Base-by-base conservation (phyloP, 148 eudicot genomes). In the Rhododendron kiyosumense region DNA sequence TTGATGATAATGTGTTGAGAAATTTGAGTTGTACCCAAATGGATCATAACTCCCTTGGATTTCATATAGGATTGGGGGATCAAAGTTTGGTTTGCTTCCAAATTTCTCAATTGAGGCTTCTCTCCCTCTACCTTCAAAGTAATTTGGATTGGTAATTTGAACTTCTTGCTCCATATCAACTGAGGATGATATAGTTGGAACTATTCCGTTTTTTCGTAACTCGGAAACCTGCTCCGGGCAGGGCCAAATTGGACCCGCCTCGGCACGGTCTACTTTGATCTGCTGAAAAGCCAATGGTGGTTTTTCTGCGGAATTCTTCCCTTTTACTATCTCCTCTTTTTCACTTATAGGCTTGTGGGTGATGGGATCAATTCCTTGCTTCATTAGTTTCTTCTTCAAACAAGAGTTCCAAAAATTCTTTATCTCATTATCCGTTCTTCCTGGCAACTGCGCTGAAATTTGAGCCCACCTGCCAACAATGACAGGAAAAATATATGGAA, bases 371-470 rank as follows among this genome's bases (percentile, higher is more conserved):
- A 93, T 94, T 9, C 98, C 98, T 89, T 93, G 95, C 81, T 89
- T 96, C 57, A 89, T 87, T 77, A 96, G 91, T 88, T 92, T 94
- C 93, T 96, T 96, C 89, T 96, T 96, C 36, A 96, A 87, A 38
- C 86, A 79, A 24, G 98, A 95, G 84, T 95, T 95, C 98, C 98
- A 95, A 13, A 93, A 89, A 59, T 95, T 95, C 91, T 95, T 95
- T 8, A 94, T 93, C 86, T 95, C 98, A 51, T 95, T 95, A 34
- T 95, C 98, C 63, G 98, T 95, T 94, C 98, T 93, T 87, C 98
- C 98, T 26, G 98, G 98, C 54, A 96, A 87, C n/a, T 94, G 95
- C 85, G 96, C 88, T 36, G 98, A 94, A 78, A 96, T 96, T 83
- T 94, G 96, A 75, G 98, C 98, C 98, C 98, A 96, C 90, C 98